Base-by-base conservation (phyloP, 2,329 filamentous ascomycete genomes). In the Rosellinia necatrix region DNA sequence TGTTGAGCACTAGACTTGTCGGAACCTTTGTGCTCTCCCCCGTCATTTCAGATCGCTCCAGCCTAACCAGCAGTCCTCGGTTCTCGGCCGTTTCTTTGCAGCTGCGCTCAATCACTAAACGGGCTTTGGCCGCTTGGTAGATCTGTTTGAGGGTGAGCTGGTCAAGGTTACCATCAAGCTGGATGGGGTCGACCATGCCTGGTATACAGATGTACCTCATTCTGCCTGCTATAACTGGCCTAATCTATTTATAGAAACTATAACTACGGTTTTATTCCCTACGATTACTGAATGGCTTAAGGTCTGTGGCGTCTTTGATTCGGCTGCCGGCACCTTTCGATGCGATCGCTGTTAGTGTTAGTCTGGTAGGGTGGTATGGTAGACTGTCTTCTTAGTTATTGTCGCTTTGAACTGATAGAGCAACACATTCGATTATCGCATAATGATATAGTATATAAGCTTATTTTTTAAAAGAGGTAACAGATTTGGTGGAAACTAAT, bases 271-370 rank as follows among this genome's bases (percentile, higher is more conserved):
- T 8, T 42, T 10, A 22, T 12, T 40, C 7, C 32, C 10, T 34
- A 34, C 32, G 13, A 34, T 34, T 15, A 34, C 32, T 15, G 32
- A 13, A 34, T 34, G 32, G 32, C 32, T 34, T 34, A 9, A 34
- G 34, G 34, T 6, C 17, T 17, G 38, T 42, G 22, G 22, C 9
- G 38, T 42, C 38, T 42, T 22, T 17, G 38, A 42, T 42, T 15
- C 13, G 32, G 10, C 32, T 34, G 32, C 32, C 12, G 32, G 38
- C 38, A 8, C 40, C 40, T 43, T 43, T 43, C 10, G 40, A 43
- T 43, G 40, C 40, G 40, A 43, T 43, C 40, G 40, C 40, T 43
- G 40, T 43, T n/a, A 17, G 40, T 25, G 24, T 43, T 43, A 43
- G 40, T 30, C 40, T 15, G 17, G 40, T 29, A 21, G 17, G 22